These are phyloP conservation scores for Sphagnum contortum DNA, from an alignment of 225 moss, liverwort and hornwort genomes.

Conservation along the genomic window DNA sequence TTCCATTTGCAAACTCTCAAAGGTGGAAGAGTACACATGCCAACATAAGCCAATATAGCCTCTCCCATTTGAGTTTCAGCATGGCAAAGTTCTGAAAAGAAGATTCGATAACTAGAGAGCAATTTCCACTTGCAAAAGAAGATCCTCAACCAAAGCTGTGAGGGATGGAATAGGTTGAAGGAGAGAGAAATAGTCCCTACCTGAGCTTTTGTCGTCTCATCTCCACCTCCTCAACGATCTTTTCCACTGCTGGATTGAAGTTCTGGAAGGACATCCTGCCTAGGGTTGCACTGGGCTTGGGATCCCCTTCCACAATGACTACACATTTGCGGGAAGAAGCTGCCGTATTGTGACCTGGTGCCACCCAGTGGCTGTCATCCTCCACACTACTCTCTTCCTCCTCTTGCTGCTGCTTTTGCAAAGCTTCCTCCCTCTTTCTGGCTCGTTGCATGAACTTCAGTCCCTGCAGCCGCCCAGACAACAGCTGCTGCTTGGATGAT, in stretches of 20 bases:
- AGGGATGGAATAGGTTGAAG: too few species aligned
- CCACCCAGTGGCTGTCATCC: slow-evolving; percentile 44
- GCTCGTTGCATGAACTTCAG: slow-evolving; percentile 57
- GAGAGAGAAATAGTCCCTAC: slow-evolving; percentile 1
- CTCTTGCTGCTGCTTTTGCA: slow-evolving; percentile 32
- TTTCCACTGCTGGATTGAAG: slow-evolving; percentile 54
- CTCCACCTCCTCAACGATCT: slow-evolving; percentile 43
- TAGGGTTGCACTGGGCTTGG: slow-evolving; percentile 51
- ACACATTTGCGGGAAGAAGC: slow-evolving; percentile 31
- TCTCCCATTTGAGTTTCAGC: not conserved
- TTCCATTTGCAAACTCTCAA: too few species aligned
- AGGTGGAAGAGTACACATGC: too few species aligned
- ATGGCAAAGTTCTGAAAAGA: not conserved
- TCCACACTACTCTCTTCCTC: slow-evolving; percentile 8
- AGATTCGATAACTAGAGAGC: not conserved
- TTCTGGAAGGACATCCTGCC: slow-evolving; percentile 84
- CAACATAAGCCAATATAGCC: not conserved
- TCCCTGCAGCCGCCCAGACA: slow-evolving; percentile 30
- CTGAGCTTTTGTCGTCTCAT: slow-evolving; percentile 39
- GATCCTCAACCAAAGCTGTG: too few species aligned
- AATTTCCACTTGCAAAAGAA: not conserved
- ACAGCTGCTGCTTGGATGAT: slow-evolving; percentile 10
- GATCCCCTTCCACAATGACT: slow-evolving; percentile 73
- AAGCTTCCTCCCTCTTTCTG: slow-evolving; percentile 30
- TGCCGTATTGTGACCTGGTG: slow-evolving; percentile 4